phyloP scores from a whole-genome alignment of 2,329 filamentous ascomycete genomes.

The Tolypocladium nubicola region DNA sequence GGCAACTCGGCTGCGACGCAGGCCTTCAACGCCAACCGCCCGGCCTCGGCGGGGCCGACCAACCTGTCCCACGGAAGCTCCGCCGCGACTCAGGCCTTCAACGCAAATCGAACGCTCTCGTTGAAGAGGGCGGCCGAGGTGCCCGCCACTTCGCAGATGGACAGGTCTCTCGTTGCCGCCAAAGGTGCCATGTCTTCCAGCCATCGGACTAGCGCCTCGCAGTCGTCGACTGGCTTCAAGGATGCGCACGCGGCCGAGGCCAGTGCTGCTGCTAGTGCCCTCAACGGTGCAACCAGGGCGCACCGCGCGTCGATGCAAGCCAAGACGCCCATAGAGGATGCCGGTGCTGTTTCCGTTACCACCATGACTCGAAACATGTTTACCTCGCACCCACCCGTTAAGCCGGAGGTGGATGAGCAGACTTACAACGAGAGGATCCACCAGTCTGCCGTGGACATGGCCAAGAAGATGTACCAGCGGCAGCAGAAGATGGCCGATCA shows the following conservation, averaged over 20 bases:
- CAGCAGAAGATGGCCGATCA: conserved; percentile 53
- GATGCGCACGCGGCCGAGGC: conserved; percentile 11
- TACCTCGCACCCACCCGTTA: conserved; percentile 62
- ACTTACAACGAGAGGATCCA: conserved; percentile 61
- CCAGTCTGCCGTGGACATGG: conserved; percentile 82
- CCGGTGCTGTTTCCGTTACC: conserved; percentile 56
- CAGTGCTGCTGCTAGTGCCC: conserved; percentile 51
- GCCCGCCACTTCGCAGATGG: conserved; percentile 32
- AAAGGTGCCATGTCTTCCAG: conserved; percentile 58
- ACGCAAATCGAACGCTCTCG: conserved; percentile 19
- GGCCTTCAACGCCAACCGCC: conserved; percentile 40
- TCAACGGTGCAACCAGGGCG: conserved; percentile 63
- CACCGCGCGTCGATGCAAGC: conserved; percentile 40
- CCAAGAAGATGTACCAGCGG: conserved; percentile 69
- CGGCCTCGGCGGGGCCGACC: conserved; percentile 6
- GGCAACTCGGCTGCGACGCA: conserved; percentile 62
- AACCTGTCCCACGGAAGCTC: conserved; percentile 14
- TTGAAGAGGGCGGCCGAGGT: conserved; percentile 10
- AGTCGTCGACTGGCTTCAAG: conserved; percentile 2
- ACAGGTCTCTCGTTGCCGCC: conserved; percentile 63
- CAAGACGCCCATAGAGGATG: conserved; percentile 41
- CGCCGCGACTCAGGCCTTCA: conserved; percentile 27
- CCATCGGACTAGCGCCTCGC: conserved; percentile 7
- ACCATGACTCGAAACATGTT: conserved; percentile 68
- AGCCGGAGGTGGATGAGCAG: conserved; percentile 63